Conservation (phyloP, 805 yeast species). For the Metschnikowia cubensis region DNA sequence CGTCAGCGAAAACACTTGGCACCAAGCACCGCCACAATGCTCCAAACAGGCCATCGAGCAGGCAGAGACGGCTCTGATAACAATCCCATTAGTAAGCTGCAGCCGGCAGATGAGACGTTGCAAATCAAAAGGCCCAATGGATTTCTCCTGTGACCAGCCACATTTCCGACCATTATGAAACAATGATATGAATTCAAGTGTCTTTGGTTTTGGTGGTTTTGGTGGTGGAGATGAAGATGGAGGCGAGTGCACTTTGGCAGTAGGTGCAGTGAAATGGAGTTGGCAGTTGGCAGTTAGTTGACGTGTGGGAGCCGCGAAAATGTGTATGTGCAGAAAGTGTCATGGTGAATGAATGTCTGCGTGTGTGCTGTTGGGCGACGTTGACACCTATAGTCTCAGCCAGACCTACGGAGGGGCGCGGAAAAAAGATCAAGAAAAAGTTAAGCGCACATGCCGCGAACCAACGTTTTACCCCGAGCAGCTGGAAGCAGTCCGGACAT, state of each 20-base stretch:
- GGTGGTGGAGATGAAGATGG: background rate
- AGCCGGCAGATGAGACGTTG: too few species aligned
- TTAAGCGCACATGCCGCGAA: background rate
- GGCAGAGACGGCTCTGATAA: background rate
- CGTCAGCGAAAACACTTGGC: background rate
- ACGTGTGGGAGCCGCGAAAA: too few species aligned
- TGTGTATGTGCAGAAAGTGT: background rate
- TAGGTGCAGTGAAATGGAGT: too few species aligned
- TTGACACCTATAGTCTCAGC: background rate
- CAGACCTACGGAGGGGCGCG: background rate
- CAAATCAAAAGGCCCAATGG: too few species aligned
- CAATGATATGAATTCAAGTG: too few species aligned
- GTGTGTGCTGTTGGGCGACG: background rate
- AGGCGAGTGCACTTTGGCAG: background rate
- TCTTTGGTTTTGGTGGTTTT: too few species aligned
- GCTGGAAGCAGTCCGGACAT: background rate
- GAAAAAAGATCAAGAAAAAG: slow-evolving; percentile 1
- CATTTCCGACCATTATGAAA: too few species aligned
- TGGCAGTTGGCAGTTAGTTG: too few species aligned
- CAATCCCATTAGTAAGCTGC: background rate
- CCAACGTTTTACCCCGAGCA: background rate
- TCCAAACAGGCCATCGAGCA: background rate
- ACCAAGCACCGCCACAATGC: background rate
- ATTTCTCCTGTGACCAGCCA: too few species aligned
- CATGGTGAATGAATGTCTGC: background rate